These are phyloP conservation scores for Malassezia cuniculi DNA, from an alignment of 1,284 basidiomycete genomes.

Conservation along the genomic window DNA sequence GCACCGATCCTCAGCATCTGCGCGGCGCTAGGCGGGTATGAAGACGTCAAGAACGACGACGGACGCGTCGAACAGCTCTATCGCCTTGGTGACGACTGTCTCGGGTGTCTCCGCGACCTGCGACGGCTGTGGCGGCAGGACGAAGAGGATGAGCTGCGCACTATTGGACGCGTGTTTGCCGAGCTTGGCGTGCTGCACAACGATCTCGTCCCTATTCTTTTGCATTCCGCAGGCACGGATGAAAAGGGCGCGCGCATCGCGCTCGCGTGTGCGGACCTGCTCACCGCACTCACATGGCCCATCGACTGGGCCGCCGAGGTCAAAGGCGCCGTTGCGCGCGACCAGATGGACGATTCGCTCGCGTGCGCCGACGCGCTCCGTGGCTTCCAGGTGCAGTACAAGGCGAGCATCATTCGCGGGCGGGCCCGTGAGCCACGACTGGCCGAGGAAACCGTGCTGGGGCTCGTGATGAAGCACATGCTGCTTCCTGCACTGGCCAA, in stretches of 20 bases:
- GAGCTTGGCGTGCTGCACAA: constrained; percentile 37
- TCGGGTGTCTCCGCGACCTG: constrained; percentile 36
- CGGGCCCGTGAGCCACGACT: constrained; percentile 18
- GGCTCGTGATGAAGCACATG: constrained; percentile 29
- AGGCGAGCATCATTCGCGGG: constrained; percentile 32
- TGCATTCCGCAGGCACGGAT: constrained; percentile 32
- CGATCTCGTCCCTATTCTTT: constrained; percentile 39
- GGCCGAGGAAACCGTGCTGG: constrained; percentile 23
- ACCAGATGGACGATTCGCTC: constrained; percentile 25
- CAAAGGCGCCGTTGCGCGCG: constrained; percentile 27
- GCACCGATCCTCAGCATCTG: constrained; percentile 30
- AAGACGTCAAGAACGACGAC: constrained; percentile 21
- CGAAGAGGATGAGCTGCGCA: constrained; percentile 32
- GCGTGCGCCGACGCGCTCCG: constrained; percentile 24
- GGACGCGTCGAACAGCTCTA: constrained; percentile 18
- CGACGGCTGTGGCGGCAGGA: constrained; percentile 40
- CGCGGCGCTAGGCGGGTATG: constrained; percentile 38
- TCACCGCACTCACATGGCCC: constrained; percentile 44
- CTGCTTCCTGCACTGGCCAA: constrained; percentile 35
- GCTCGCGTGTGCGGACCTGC: constrained; percentile 39
- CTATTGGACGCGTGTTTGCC: constrained; percentile 37
- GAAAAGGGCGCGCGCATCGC: constrained; percentile 33
- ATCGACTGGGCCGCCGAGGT: constrained; percentile 36
- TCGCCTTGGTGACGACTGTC: constrained; percentile 33
- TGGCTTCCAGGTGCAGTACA: constrained; percentile 34